A percentile compares a stretch with the other conserved stretches of the same genome.
These are phyloP conservation scores for Physcia stellaris DNA, from an alignment of 495 filamentous ascomycete genomes.

Conservation along the genomic window DNA sequence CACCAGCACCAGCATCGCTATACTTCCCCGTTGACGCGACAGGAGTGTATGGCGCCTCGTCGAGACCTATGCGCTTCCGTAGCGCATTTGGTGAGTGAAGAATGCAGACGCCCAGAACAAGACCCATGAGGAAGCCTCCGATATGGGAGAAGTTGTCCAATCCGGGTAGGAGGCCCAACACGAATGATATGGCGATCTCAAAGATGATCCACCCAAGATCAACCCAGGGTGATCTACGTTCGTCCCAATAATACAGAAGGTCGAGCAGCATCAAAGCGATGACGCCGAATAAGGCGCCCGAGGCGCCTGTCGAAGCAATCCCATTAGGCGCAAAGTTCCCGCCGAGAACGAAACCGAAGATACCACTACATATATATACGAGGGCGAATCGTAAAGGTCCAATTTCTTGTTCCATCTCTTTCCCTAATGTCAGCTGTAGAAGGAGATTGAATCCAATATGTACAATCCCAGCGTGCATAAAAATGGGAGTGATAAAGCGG, in stretches of 20 bases:
- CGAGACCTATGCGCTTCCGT: constrained; percentile 54
- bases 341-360: constrained; percentile 92
- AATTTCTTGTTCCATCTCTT: constrained; percentile 81
- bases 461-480: constrained; percentile 82
- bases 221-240: constrained; percentile 56
- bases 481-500: constrained; percentile 90
- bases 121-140: constrained; percentile 86
- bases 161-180: constrained; percentile 80
- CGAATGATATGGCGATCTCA: constrained; percentile 79
- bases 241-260: constrained; percentile 78
- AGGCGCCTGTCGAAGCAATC: constrained; percentile 75
- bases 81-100: constrained; percentile 76
- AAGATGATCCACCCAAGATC: constrained; percentile 76
- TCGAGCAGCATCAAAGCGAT: constrained; percentile 80
- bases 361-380: constrained; percentile 80
- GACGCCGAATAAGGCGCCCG: constrained; percentile 80
- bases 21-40: constrained; percentile 33
- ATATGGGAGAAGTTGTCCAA: constrained; percentile 97
- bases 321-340: constrained; percentile 78
- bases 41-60: constrained; percentile 52
- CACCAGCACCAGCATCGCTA: constrained; percentile 24
- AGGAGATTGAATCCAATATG: constrained; percentile 94
- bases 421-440: constrained; percentile 72
- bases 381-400: constrained; percentile 73
- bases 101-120: constrained; percentile 73